A percentile compares a stretch with the other conserved stretches of the same genome.
Conservation (phyloP, 2,329 filamentous ascomycete species). For the Coniochaeta hoffmannii region DNA sequence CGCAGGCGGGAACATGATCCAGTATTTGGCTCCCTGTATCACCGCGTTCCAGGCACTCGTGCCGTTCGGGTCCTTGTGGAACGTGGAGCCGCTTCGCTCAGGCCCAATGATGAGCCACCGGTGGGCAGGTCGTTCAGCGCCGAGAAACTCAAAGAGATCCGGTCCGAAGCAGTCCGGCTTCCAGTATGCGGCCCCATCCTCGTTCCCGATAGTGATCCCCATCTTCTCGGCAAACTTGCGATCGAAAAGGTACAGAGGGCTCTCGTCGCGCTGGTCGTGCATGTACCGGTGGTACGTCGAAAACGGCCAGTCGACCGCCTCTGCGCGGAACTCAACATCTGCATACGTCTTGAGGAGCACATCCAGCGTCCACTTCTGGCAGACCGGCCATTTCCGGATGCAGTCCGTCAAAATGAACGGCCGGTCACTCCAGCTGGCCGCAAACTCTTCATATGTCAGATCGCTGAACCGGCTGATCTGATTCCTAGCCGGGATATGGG, state of each 20-base stretch:
- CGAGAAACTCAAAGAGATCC: constrained; percentile 77
- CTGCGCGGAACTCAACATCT: constrained; percentile 70
- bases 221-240: constrained; percentile 83
- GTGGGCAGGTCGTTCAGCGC: constrained; percentile 71
- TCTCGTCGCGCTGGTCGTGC: constrained; percentile 72
- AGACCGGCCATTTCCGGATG: constrained; percentile 76
- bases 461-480: constrained; percentile 62
- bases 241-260: constrained; percentile 89
- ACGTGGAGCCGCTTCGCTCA: constrained; percentile 80
- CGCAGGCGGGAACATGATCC: constrained; percentile 92
- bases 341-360: constrained; percentile 57
- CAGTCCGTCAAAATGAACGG: constrained; percentile 84
- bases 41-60: constrained; percentile 92
- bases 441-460: constrained; percentile 67
- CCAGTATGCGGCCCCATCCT: constrained; percentile 57
- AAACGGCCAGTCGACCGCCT: constrained; percentile 89
- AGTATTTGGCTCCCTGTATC: constrained; percentile 85
- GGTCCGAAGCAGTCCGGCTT: constrained; percentile 77
- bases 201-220: constrained; percentile 53
- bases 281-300: constrained; percentile 79
- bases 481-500: constrained; percentile 66
- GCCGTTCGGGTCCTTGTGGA: constrained; percentile 75
- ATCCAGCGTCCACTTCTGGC: constrained; percentile 65
- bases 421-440: constrained; percentile 64
- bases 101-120: constrained; percentile 92